Evolutionary conservation across 2,329 filamentous ascomycete genomes (phyloP).

Genomic region (Colletotrichum spinosum): DNA sequence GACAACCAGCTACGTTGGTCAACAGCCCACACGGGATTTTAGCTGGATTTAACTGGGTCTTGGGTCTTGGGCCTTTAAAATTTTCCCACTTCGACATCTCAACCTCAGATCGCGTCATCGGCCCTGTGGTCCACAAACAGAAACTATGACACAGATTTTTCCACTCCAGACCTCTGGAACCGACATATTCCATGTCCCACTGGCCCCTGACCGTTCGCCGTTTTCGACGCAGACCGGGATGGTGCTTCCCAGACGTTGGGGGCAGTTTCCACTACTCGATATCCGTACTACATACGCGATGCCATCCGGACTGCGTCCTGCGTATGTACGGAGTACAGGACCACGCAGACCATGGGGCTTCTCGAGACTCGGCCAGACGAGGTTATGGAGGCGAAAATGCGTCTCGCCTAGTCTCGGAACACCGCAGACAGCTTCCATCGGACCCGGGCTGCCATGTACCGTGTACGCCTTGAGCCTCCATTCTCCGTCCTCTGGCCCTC

Average conservation of each 20-base stretch:
- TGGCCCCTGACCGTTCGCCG: not conserved
- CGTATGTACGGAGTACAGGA: no score
- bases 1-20: not conserved
- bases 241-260: no score
- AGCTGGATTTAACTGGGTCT: slow-evolving; percentile 13
- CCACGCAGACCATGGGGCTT: slow-evolving; percentile 10
- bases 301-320: no score
- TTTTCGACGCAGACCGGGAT: slow-evolving; percentile 2
- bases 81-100: slow-evolving; percentile 38
- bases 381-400: not conserved
- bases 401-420: slow-evolving; percentile 26
- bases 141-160: slow-evolving; percentile 36
- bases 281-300: no score
- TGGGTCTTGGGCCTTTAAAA: slow-evolving; percentile 1
- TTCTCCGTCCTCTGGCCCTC: not conserved
- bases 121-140: slow-evolving; percentile 34
- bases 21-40: not conserved
- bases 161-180: slow-evolving; percentile 26
- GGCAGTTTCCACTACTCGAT: no score
- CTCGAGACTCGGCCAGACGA: not conserved
- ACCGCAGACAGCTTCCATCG: slow-evolving; percentile 2
- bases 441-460: not conserved
- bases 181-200: slow-evolving; percentile 3
- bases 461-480: not conserved
- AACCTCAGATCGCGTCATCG: slow-evolving; percentile 36